phyloP scores from a whole-genome alignment of 176 grass and related monocot genomes.

The Pharus latifolius region DNA sequence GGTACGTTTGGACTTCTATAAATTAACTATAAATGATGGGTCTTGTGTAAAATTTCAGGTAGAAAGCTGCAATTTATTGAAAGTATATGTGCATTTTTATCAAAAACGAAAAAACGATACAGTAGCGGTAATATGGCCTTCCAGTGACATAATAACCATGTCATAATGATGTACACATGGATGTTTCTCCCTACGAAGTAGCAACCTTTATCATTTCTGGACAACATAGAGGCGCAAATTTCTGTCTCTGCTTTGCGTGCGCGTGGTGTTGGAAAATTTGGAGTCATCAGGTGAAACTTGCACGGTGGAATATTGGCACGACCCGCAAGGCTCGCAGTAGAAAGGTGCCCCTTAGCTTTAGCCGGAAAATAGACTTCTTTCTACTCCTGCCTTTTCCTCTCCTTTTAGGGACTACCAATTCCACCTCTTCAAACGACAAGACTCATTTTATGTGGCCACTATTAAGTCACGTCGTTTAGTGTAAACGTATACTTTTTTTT shows the following conservation, averaged over 20 bases:
- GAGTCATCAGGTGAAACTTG: neutral
- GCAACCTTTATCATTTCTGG: neutral
- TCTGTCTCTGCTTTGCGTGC: neutral
- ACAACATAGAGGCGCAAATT: neutral
- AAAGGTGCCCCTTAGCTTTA: neutral
- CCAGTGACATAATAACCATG: neutral
- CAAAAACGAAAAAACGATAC: neutral
- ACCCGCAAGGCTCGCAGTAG: neutral
- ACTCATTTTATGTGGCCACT: neutral
- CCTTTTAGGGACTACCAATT: conserved; percentile 12
- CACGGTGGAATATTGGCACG: neutral
- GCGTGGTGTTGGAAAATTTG: neutral
- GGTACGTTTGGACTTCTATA: too few relatives aligned
- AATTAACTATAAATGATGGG: too few relatives aligned
- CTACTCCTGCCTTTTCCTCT: neutral
- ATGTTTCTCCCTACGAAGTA: neutral
- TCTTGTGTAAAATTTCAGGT: too few relatives aligned
- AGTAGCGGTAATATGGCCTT: too few relatives aligned
- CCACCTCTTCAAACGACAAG: too few relatives aligned
- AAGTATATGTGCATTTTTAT: too few relatives aligned
- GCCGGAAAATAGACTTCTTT: neutral
- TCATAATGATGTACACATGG: conserved; percentile 13
- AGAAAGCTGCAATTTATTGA: too few relatives aligned
- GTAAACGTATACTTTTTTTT: too few relatives aligned
- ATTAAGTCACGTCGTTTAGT: neutral